phyloP scores from a whole-genome alignment of 2,329 filamentous ascomycete genomes.

The Fusarium penzigii region DNA sequence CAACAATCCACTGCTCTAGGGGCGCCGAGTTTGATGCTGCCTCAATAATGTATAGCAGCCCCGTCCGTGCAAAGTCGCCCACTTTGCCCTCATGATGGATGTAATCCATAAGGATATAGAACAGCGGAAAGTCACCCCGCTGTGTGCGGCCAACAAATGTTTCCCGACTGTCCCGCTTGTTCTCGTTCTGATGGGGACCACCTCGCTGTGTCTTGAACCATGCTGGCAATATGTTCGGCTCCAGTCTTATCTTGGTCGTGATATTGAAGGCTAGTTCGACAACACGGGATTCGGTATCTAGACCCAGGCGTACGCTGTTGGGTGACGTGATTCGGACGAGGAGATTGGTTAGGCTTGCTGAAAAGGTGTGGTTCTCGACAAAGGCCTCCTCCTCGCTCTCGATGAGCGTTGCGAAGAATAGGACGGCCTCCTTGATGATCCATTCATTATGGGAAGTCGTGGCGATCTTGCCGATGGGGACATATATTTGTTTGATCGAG shows the following conservation, averaged over 20 bases:
- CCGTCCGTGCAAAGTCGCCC: conserved; percentile 93
- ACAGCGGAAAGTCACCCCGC: conserved; percentile 90
- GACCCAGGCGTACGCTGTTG: conserved; percentile 70
- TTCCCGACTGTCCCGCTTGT: conserved; percentile 63
- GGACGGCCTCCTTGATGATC: conserved; percentile 80
- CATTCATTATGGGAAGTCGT: conserved; percentile 81
- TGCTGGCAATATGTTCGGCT: conserved; percentile 81
- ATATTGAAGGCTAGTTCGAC: conserved; percentile 95
- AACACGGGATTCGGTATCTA: conserved; percentile 83
- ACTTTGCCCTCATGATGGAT: conserved; percentile 94
- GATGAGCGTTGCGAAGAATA: conserved; percentile 87
- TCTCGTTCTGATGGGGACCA: conserved; percentile 36
- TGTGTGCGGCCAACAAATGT: conserved; percentile 83
- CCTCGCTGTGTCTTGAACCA: conserved; percentile 76
- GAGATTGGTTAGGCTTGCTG: conserved; percentile 83
- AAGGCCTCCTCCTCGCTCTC: conserved; percentile 97
- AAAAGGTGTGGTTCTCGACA: conserved; percentile 82
- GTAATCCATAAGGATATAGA: conserved; percentile 94
- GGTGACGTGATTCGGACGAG: conserved; percentile 76
- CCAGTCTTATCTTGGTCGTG: conserved; percentile 90
- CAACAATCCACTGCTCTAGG: conserved; percentile 94
- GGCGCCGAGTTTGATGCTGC: conserved; percentile 79
- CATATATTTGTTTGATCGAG: conserved; percentile 83
- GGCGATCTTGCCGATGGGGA: conserved; percentile 86
- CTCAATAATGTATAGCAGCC: conserved; percentile 93